Percentiles rank a stretch among this genome's conserved stretches.
Conservation (phyloP, 176 grass and related monocot species). For the Eragrostis nindensis region DNA sequence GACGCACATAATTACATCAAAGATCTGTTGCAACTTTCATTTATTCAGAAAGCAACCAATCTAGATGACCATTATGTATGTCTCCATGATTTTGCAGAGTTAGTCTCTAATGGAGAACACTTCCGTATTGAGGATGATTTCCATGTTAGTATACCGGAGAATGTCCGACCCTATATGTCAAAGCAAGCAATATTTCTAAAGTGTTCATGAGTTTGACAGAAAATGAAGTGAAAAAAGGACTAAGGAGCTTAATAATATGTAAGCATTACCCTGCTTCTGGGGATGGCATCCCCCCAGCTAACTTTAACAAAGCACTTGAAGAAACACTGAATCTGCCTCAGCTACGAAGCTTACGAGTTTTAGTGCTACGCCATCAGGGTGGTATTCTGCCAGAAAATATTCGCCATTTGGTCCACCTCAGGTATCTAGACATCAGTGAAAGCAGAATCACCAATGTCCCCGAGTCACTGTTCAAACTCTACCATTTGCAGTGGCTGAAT, state of each 20-base stretch:
- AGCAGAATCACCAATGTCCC: not conserved
- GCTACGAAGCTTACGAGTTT: constrained; percentile 37
- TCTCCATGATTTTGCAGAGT: constrained; percentile 63
- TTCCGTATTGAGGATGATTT: constrained; percentile 49
- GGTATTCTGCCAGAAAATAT: constrained; percentile 34
- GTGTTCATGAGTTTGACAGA: constrained; percentile 23
- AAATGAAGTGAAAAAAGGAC: constrained; percentile 23
- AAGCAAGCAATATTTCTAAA: constrained; percentile 29
- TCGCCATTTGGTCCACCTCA: constrained; percentile 40
- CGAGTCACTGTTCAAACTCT: constrained; percentile 47
- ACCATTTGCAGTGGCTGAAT: constrained; percentile 40
- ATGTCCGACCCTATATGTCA: constrained; percentile 49
- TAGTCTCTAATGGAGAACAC: constrained; percentile 41
- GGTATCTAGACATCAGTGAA: constrained; percentile 46
- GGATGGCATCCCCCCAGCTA: not conserved
- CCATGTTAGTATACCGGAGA: constrained; percentile 13
- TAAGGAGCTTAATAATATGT: constrained; percentile 54
- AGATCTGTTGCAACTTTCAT: constrained; percentile 44
- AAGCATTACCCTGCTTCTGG: not conserved
- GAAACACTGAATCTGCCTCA: constrained; percentile 3
- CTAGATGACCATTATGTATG: constrained; percentile 35
- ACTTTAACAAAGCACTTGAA: constrained; percentile 32
- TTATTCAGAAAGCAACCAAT: constrained; percentile 41
- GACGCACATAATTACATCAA: constrained; percentile 38
- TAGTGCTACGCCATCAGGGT: constrained; percentile 39